A percentile compares a stretch with the other conserved stretches of the same genome.
Evolutionary conservation across 495 filamentous ascomycete species (phyloP).

Genomic region (Talaromyces liani): DNA sequence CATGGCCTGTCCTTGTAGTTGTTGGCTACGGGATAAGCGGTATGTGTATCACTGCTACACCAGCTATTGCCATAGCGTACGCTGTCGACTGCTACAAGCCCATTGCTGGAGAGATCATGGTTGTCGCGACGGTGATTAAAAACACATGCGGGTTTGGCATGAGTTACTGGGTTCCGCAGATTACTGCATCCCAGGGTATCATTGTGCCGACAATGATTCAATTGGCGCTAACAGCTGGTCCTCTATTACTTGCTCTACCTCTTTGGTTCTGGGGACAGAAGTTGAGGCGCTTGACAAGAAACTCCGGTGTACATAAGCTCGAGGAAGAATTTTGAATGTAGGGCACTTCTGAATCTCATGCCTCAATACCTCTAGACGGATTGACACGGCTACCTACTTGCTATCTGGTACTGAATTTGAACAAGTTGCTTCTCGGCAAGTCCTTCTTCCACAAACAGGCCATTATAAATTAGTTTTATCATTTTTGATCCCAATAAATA

Average conservation of each 20-base stretch:
- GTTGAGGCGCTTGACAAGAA: constrained; percentile 13
- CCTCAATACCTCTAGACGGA: no score
- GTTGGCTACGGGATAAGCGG: constrained; percentile 44
- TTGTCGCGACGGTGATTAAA: constrained; percentile 46
- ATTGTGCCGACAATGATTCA: constrained; percentile 18
- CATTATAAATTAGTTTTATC: no score
- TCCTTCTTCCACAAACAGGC: no score
- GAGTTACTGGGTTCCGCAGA: constrained; percentile 25
- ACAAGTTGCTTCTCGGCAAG: no score
- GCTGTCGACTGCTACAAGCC: constrained; percentile 54
- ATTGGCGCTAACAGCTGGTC: constrained; percentile 16
- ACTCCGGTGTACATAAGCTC: neutral
- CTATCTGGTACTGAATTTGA: no score
- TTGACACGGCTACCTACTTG: no score
- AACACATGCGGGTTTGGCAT: constrained; percentile 43
- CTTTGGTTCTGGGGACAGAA: constrained; percentile 18
- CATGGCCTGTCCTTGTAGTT: constrained; percentile 44
- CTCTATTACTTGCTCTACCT: constrained; percentile 15
- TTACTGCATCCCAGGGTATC: constrained; percentile 10
- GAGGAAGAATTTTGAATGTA: no score
- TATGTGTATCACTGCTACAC: constrained; percentile 39
- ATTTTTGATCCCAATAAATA: no score
- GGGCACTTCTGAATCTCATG: no score
- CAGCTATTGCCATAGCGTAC: constrained; percentile 39
- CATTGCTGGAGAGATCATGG: constrained; percentile 45